Conservation (phyloP, 768 basidiomycete genomes). For the Lentinula aciculospora region DNA sequence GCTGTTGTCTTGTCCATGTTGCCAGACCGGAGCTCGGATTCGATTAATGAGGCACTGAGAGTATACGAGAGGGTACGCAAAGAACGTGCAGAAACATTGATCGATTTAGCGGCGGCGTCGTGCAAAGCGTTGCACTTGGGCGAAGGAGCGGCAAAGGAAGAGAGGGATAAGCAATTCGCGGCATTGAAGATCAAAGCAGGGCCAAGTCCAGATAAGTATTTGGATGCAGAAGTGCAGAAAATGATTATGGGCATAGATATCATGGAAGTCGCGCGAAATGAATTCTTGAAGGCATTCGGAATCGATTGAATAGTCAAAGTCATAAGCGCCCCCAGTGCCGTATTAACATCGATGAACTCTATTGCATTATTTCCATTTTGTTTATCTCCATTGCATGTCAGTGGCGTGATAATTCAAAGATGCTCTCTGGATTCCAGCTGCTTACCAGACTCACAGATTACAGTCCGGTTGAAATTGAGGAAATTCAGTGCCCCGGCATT, state of each 20-base stretch:
- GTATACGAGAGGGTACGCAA: constrained; percentile 20
- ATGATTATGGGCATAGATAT: constrained; percentile 18
- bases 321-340: too few species aligned
- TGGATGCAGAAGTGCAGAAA: constrained; percentile 16
- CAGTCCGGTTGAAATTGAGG: too few species aligned
- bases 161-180: constrained; percentile 17
- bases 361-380: too few species aligned
- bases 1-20: constrained; percentile 21
- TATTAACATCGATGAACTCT: too few species aligned
- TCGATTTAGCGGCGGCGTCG: constrained; percentile 14
- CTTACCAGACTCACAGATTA: too few species aligned
- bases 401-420: too few species aligned
- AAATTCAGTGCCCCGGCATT: too few species aligned
- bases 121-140: constrained; percentile 12
- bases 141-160: constrained; percentile 13
- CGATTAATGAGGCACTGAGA: constrained; percentile 11
- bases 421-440: too few species aligned
- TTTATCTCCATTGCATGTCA: too few species aligned
- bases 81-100: constrained; percentile 14
- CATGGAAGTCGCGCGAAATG: constrained; percentile 11
- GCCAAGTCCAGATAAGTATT: constrained; percentile 15
- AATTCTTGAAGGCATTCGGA: background rate
- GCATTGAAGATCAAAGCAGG: constrained; percentile 14
- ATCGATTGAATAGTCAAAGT: background rate
- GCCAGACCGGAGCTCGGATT: background rate